phyloP scores from a whole-genome alignment of 257 asterid genomes.

The Rhazya stricta region DNA sequence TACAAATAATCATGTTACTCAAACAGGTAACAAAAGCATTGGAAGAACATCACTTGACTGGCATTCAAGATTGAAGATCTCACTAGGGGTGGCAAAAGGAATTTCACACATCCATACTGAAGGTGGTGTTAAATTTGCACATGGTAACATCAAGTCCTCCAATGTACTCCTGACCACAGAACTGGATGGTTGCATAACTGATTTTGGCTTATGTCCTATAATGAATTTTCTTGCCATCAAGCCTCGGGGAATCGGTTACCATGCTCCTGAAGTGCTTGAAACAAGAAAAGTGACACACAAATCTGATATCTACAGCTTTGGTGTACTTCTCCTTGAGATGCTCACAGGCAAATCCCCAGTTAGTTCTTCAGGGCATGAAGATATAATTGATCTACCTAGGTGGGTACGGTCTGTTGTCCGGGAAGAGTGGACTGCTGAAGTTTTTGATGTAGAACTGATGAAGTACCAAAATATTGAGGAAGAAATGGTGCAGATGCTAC shows the following conservation, averaged over 20 bases:
- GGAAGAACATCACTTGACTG: constrained; percentile 60
- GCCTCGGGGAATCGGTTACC: constrained; percentile 66
- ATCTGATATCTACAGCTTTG: constrained; percentile 89
- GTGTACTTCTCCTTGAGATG: constrained; percentile 82
- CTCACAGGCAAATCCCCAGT: constrained; percentile 83
- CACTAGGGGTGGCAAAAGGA: constrained; percentile 75
- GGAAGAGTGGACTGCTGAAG: constrained; percentile 99
- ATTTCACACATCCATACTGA: constrained; percentile 68
- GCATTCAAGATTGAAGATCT: constrained; percentile 70
- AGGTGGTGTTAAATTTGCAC: constrained; percentile 49
- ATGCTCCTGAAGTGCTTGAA: constrained; percentile 86
- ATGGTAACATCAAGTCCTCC: constrained; percentile 86
- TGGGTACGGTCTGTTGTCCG: constrained; percentile 93
- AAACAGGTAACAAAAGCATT: constrained; percentile 49
- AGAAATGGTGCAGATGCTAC: constrained; percentile 96
- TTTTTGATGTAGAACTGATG: constrained; percentile 68
- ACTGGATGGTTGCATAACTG: constrained; percentile 61
- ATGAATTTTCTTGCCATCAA: constrained; percentile 47
- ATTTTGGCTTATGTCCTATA: constrained; percentile 59
- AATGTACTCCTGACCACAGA: constrained; percentile 58
- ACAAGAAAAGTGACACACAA: constrained; percentile 58
- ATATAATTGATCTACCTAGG: constrained; percentile 74
- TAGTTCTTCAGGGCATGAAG: constrained; percentile 51
- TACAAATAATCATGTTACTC: not conserved
- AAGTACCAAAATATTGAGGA: constrained; percentile 60